A percentile compares a stretch with the other conserved stretches of the same genome.
Evolutionary conservation across 1,284 basidiomycete species (phyloP).

Genomic region (Cryptococcus sp.): DNA sequence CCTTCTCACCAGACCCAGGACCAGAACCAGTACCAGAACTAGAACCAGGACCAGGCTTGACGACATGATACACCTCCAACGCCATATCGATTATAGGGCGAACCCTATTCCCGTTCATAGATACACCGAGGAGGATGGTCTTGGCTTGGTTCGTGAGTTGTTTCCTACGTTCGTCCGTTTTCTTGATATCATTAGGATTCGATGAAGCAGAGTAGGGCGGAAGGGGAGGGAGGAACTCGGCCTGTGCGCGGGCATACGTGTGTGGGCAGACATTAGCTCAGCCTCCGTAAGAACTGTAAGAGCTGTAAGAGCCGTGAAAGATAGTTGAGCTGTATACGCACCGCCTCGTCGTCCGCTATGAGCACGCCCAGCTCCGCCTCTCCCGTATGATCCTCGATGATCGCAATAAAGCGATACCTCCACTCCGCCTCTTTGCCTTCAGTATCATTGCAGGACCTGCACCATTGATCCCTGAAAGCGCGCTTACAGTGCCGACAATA

Average conservation of each 20-base stretch:
- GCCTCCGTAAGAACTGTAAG: too few species aligned
- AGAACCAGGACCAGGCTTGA: neutral
- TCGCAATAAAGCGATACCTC: conserved; percentile 32
- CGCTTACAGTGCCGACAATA: conserved; percentile 19
- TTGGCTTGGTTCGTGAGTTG: conserved; percentile 16
- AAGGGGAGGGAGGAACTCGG: conserved; percentile 33
- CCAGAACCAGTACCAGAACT: conserved; percentile 6
- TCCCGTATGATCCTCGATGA: conserved; percentile 8
- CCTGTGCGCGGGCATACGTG: conserved; percentile 3
- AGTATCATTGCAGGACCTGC: conserved; percentile 29
- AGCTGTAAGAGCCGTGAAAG: too few species aligned
- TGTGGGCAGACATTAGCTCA: neutral
- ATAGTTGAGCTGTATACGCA: conserved; percentile 7
- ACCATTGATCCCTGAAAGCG: conserved; percentile 18
- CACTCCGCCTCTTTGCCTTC: conserved; percentile 20
- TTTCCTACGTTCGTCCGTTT: conserved; percentile 12
- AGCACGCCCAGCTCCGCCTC: conserved; percentile 16
- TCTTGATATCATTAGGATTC: conserved; percentile 30
- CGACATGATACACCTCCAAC: conserved; percentile 23
- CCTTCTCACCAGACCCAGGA: conserved; percentile 4
- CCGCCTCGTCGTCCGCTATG: conserved; percentile 28
- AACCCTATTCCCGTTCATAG: conserved; percentile 28
- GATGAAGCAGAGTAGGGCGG: conserved; percentile 21
- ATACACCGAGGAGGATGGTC: conserved; percentile 30
- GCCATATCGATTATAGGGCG: conserved; percentile 36